These are phyloP conservation scores for Phytophthora fragariaefolia DNA, from an alignment of 352 stramenopile genomes.

Conservation along the genomic window DNA sequence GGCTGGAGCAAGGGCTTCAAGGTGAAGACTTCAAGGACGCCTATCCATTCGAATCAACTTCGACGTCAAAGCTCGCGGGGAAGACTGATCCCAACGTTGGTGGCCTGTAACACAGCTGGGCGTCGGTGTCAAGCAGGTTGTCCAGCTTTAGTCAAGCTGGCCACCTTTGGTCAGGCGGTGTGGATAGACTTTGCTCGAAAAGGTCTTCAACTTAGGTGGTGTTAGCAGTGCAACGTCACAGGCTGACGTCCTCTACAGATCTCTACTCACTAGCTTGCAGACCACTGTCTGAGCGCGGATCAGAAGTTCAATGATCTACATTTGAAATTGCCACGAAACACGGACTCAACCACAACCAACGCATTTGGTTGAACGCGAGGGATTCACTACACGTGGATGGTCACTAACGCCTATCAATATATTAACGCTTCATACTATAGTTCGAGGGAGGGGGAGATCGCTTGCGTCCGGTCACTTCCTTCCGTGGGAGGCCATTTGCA, in stretches of 20 bases:
- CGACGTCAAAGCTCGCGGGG: neutral
- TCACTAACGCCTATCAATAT: constrained; percentile 21
- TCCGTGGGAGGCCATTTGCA: constrained; percentile 11
- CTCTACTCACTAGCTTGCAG: neutral
- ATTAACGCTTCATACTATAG: constrained; percentile 17
- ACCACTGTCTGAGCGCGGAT: no score
- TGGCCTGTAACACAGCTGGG: neutral
- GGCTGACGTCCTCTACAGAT: neutral
- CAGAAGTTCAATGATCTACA: no score
- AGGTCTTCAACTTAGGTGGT: neutral
- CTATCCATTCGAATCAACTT: neutral
- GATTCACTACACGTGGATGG: neutral
- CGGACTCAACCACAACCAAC: no score
- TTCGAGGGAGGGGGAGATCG: neutral
- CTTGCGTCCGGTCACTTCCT: constrained; percentile 24
- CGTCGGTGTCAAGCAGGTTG: neutral
- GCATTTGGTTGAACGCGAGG: no score
- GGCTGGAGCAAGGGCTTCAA: no score
- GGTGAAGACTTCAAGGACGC: neutral
- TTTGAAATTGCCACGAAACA: no score
- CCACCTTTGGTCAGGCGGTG: no score
- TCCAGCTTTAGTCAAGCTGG: no score
- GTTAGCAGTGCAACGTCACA: neutral
- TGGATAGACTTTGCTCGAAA: neutral
- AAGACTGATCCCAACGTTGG: neutral